A percentile compares a stretch with the other conserved stretches of the same genome.
Evolutionary conservation across 495 filamentous ascomycete genomes (phyloP).

Genomic region (Penicillium robsamsonii): DNA sequence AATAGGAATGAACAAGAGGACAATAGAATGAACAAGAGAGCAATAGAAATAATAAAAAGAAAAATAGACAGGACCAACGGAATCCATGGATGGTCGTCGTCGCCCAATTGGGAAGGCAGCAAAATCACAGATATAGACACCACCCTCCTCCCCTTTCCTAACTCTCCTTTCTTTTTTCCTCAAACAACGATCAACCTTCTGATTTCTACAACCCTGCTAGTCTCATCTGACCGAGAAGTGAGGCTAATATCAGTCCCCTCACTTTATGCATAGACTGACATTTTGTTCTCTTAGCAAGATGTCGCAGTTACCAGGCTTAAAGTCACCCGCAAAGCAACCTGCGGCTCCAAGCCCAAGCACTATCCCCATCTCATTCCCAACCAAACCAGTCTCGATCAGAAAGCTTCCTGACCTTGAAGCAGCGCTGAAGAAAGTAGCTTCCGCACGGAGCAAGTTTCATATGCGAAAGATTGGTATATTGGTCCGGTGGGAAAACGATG

Average conservation of each 20-base stretch:
- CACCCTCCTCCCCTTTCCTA: not conserved
- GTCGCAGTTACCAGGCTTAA: not conserved
- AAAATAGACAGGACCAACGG: not conserved
- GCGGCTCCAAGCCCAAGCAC: not conserved
- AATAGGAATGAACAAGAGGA: not conserved
- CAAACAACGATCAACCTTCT: not conserved
- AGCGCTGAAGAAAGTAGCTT: not conserved
- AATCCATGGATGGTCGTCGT: not conserved
- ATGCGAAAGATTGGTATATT: not conserved
- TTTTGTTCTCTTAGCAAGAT: not conserved
- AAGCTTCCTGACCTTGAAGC: not conserved
- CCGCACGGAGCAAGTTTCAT: not conserved
- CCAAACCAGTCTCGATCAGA: not conserved
- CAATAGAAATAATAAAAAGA: too few relatives aligned
- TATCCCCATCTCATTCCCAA: not conserved
- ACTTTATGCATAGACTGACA: not conserved
- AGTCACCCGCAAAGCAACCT: not conserved
- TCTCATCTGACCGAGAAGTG: not conserved
- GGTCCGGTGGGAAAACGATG: not conserved
- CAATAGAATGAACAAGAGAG: too few relatives aligned
- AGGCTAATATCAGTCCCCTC: not conserved
- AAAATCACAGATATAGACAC: not conserved
- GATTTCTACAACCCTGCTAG: not conserved
- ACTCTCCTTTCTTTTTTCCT: not conserved
- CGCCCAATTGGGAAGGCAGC: not conserved